phyloP scores from a whole-genome alignment of 2,329 filamentous ascomycete species.

The Venturia aucupariae region DNA sequence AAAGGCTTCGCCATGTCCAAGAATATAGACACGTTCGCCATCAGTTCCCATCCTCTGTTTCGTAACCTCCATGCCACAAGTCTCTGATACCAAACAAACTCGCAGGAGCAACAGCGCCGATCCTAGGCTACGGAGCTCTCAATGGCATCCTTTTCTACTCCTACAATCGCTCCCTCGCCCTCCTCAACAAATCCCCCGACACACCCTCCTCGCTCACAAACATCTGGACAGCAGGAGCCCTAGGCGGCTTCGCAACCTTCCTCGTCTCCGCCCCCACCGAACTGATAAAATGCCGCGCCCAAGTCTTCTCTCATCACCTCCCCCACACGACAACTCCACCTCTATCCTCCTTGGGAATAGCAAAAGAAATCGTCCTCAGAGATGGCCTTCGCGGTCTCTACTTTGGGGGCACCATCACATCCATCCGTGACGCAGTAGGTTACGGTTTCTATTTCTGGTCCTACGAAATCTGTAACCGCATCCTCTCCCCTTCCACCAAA shows the following conservation, averaged over 20 bases:
- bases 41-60: too few species aligned
- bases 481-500: slow-evolving; percentile 34
- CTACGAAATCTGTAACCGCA: slow-evolving; percentile 66
- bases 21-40: too few species aligned
- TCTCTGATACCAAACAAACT: slow-evolving; percentile 14
- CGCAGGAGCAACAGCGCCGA: slow-evolving; percentile 71
- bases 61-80: too few species aligned
- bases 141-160: slow-evolving; percentile 85
- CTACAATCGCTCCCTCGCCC: slow-evolving; percentile 73
- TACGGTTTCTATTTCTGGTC: slow-evolving; percentile 98
- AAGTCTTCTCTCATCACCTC: slow-evolving; percentile 40
- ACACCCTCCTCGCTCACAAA: slow-evolving; percentile 37
- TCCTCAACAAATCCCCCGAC: slow-evolving; percentile 38
- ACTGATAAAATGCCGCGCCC: slow-evolving; percentile 80
- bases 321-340: too few species aligned
- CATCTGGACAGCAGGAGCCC: slow-evolving; percentile 70
- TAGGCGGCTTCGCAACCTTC: slow-evolving; percentile 78
- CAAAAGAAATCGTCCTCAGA: slow-evolving; percentile 41
- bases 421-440: slow-evolving; percentile 75
- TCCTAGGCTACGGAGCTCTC: slow-evolving; percentile 81
- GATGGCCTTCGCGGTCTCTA: slow-evolving; percentile 65
- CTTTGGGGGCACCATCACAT: slow-evolving; percentile 71
- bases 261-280: slow-evolving; percentile 82
- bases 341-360: slow-evolving; percentile 50
- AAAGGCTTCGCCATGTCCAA: too few species aligned